Base-by-base conservation (phyloP, 179 eudicot species). In the Sideroxylon spinosum region DNA sequence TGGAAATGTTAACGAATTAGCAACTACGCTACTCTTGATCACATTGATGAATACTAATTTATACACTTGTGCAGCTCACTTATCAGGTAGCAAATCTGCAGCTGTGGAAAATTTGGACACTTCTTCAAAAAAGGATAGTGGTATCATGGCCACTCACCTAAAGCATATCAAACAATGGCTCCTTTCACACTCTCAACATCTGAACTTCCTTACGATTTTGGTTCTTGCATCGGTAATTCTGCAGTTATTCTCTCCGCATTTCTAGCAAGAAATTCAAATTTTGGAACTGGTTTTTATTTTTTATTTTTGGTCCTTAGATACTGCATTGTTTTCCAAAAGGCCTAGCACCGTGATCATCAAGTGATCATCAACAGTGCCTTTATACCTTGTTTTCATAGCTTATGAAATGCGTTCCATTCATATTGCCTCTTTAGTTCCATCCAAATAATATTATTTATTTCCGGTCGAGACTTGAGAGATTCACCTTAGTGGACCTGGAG, bases 201-300 rank as follows among this genome's bases (percentile, higher is more conserved):
- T 93, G 83, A 93, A 93, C 85, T 92, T 87, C 77, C 79, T 87
- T 80, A 89, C 98, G 37, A 90, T 93, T 81, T 81, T 93, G 78
- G 76, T 91, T 73, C 97, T 91, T 84, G 98, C 98, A 81, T 93
- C 97, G 85, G 98, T 93, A 52, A 88, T 91, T 85, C 60, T 69
- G 44, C 64, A 69, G 55, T 23, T 68, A 26, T 64, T 80, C 55
- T 81, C 82, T 92, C 76, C 6, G 22, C n/a, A 17, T 68, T 25
- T 22, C 17, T 68, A 14, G 73, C 12, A 46, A n/a, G 64, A 49
- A n/a, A 20, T 20, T 52, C 57, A 48, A 46, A 0, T 10, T 69
- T 46, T 69, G 13, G 28, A 69, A 46, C 14, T 69, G 57, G 11
- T 48, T 6, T 23, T 23, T 37, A 0, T 37, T 37, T 37, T 49